A percentile compares a stretch with the other conserved stretches of the same genome.
Conservation (phyloP, 2,329 filamentous ascomycete genomes). For the Aspergillus persii region DNA sequence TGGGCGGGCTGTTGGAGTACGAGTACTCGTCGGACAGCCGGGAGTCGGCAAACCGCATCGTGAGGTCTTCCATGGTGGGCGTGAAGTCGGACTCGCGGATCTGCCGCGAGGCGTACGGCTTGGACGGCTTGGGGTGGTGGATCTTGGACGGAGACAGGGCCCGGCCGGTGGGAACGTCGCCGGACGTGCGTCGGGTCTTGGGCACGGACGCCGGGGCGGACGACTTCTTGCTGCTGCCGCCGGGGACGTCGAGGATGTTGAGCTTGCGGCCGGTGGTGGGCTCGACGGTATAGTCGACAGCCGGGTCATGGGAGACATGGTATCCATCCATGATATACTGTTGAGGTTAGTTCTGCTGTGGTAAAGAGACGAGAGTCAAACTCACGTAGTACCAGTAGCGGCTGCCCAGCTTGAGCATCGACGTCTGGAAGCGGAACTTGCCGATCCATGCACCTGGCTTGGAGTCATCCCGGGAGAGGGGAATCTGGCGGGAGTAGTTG, state of each 20-base stretch:
- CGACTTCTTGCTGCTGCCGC: slow-evolving; percentile 42
- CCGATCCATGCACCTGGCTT: slow-evolving; percentile 94
- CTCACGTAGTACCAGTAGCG: slow-evolving; percentile 97
- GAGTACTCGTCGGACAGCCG: slow-evolving; percentile 70
- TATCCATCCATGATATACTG: slow-evolving; percentile 97
- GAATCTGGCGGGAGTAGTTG: slow-evolving; percentile 91
- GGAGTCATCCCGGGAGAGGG: slow-evolving; percentile 82
- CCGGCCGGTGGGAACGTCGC: slow-evolving; percentile 82
- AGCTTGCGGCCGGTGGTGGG: slow-evolving; percentile 95
- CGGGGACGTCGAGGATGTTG: slow-evolving; percentile 93
- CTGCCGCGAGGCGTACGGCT: slow-evolving; percentile 81
- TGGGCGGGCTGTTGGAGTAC: slow-evolving; percentile 72
- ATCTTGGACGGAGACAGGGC: slow-evolving; percentile 86
- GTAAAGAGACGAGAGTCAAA: slow-evolving; percentile 6
- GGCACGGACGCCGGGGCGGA: slow-evolving; percentile 32
- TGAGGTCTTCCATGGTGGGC: slow-evolving; percentile 74
- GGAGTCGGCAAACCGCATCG: slow-evolving; percentile 69
- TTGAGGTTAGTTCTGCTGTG: slow-evolving; percentile 10
- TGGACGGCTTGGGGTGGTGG: slow-evolving; percentile 82
- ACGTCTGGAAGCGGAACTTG: slow-evolving; percentile 90
- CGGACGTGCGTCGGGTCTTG: slow-evolving; percentile 47
- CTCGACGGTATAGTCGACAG: slow-evolving; percentile 83
- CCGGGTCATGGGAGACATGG: slow-evolving; percentile 95
- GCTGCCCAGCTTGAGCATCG: slow-evolving; percentile 80
- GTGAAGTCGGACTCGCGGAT: slow-evolving; percentile 82